phyloP scores from a whole-genome alignment of 768 basidiomycete genomes.

The Cystobasidium ongulense region DNA sequence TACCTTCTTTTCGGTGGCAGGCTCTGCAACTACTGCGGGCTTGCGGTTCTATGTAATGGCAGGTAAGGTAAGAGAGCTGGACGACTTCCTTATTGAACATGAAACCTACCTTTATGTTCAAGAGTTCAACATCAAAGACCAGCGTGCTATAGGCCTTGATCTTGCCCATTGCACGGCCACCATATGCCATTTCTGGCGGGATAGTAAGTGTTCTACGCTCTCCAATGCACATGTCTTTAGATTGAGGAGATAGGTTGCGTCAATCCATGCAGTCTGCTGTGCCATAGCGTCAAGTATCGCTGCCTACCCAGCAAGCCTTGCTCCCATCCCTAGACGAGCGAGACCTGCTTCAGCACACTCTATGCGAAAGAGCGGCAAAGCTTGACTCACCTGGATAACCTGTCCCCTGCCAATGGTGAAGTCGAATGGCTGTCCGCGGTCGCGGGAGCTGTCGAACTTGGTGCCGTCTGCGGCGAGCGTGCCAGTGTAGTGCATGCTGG shows the following conservation, averaged over 20 bases:
- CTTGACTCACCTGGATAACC: conserved; percentile 22
- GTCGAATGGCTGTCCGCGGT: conserved; percentile 47
- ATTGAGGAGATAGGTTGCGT: neutral
- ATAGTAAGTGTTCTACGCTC: conserved; percentile 44
- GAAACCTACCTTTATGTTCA: conserved; percentile 44
- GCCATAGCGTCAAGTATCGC: neutral
- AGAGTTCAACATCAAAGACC: conserved; percentile 47
- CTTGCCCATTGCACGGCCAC: conserved; percentile 46
- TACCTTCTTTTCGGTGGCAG: neutral
- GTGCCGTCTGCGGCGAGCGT: conserved; percentile 44
- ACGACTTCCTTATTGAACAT: too few relatives aligned
- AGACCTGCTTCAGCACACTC: neutral
- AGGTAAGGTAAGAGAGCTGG: neutral
- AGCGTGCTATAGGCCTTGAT: conserved; percentile 46
- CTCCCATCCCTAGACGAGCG: conserved; percentile 44
- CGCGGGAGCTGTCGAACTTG: conserved; percentile 47
- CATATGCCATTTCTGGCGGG: conserved; percentile 19
- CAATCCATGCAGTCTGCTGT: neutral
- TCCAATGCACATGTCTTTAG: conserved; percentile 45
- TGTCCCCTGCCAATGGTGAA: conserved; percentile 42
- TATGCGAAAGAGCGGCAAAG: neutral
- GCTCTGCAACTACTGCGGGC: conserved; percentile 9
- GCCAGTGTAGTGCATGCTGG: conserved; percentile 43
- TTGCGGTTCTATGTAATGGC: conserved; percentile 30
- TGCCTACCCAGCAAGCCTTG: conserved; percentile 42